A percentile compares a stretch with the other conserved stretches of the same genome.
Evolutionary conservation across 257 asterid genomes (phyloP).

Genomic region (Solanum medicagineum): DNA sequence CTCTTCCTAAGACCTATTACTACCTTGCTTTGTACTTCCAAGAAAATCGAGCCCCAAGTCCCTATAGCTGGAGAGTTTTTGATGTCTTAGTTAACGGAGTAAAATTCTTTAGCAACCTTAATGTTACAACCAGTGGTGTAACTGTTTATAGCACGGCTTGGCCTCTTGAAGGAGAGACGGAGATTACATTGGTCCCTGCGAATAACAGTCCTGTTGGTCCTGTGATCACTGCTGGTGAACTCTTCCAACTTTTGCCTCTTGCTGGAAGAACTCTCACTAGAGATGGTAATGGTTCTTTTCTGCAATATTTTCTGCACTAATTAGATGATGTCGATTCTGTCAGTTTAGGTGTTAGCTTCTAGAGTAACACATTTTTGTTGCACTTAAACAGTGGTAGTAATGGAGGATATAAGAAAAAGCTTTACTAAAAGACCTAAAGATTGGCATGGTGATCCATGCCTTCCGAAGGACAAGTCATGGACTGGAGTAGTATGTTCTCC

Average conservation of each 20-base stretch:
- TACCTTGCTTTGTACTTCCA: constrained; percentile 69
- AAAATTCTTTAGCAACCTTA: constrained; percentile 43
- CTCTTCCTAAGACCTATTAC: constrained; percentile 39
- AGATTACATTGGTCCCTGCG: constrained; percentile 35
- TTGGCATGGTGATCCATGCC: constrained; percentile 93
- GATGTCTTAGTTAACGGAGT: constrained; percentile 43
- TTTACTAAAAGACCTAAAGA: constrained; percentile 37
- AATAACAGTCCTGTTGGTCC: constrained; percentile 60
- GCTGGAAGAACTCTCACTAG: constrained; percentile 47
- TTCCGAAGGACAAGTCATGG: constrained; percentile 57
- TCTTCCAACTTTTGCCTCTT: constrained; percentile 46
- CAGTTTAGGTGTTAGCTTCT: background rate
- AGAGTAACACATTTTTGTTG: background rate
- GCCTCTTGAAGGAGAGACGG: constrained; percentile 52
- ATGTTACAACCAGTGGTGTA: constrained; percentile 51
- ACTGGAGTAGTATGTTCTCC: constrained; percentile 50
- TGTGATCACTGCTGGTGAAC: constrained; percentile 74
- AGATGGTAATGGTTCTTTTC: constrained; percentile 39
- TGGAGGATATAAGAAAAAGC: constrained; percentile 31
- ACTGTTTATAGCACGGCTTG: constrained; percentile 43
- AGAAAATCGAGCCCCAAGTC: constrained; percentile 57
- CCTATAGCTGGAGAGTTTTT: constrained; percentile 68
- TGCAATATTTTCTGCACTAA: background rate
- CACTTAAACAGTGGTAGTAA: constrained; percentile 39
- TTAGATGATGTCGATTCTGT: background rate